Conservation (phyloP, 2,329 filamentous ascomycete species). For the Fonsecaea monophora region DNA sequence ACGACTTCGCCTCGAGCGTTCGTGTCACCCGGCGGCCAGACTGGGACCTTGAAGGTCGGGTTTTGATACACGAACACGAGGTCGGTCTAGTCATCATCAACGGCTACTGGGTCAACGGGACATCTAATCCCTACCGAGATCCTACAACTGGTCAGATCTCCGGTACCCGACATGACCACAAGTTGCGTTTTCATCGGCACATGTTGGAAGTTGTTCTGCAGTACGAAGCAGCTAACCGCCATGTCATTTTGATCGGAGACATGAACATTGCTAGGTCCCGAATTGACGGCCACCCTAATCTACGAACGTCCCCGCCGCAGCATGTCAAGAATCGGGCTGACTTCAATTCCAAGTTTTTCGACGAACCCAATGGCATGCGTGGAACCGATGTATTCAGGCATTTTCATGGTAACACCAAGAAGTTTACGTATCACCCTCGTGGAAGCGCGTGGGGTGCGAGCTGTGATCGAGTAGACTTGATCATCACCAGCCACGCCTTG, state of each 20-base stretch:
- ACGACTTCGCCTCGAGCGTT: constrained; percentile 48
- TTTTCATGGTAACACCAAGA: constrained; percentile 50
- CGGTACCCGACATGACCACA: constrained; percentile 60
- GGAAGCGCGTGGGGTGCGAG: constrained; percentile 55
- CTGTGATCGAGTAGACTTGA: constrained; percentile 62
- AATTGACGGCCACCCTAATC: constrained; percentile 56
- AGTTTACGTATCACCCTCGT: constrained; percentile 60
- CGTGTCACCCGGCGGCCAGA: constrained; percentile 50
- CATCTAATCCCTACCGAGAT: constrained; percentile 47
- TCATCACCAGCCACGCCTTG: constrained; percentile 53
- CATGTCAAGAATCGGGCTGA: constrained; percentile 60
- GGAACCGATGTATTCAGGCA: constrained; percentile 59
- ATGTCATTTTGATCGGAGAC: constrained; percentile 59
- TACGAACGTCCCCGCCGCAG: constrained; percentile 54
- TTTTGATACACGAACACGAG: constrained; percentile 48
- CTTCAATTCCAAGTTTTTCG: constrained; percentile 59
- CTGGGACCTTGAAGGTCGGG: constrained; percentile 62
- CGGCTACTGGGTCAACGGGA: constrained; percentile 63
- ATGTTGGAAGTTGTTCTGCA: constrained; percentile 54
- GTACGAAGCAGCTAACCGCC: constrained; percentile 52
- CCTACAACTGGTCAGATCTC: constrained; percentile 50
- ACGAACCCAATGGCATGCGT: constrained; percentile 42
- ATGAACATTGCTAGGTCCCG: constrained; percentile 58
- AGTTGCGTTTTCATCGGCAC: constrained; percentile 56
- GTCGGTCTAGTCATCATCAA: constrained; percentile 52